Conservation (phyloP, 1,139 yeast genomes). For the Taiozyma sp. region DNA sequence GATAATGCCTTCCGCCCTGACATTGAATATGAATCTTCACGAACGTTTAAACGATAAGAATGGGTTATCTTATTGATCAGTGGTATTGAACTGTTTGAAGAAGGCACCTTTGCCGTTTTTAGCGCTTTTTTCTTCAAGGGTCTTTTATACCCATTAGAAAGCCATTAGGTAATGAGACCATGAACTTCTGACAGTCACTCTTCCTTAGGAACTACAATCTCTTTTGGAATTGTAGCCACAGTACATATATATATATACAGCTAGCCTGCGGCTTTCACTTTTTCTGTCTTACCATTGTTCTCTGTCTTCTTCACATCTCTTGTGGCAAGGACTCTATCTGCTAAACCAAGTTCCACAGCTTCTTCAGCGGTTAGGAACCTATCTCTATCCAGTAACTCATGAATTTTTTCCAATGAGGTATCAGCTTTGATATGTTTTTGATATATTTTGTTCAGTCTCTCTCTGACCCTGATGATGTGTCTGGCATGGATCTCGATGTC, state of each 20-base stretch:
- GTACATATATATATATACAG: neutral
- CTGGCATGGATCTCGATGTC: slow-evolving; percentile 31
- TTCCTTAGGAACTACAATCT: neutral
- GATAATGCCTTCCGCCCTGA: neutral
- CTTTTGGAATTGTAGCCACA: neutral
- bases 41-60: neutral
- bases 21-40: neutral
- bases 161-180: slow-evolving; percentile 1
- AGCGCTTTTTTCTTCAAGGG: neutral
- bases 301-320: slow-evolving; percentile 6
- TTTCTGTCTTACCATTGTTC: slow-evolving; percentile 1
- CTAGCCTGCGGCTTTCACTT: neutral
- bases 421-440: slow-evolving; percentile 23
- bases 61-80: neutral
- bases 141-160: slow-evolving; percentile 4
- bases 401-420: slow-evolving; percentile 20
- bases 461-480: slow-evolving; percentile 27
- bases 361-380: slow-evolving; percentile 25
- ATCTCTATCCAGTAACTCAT: slow-evolving; percentile 27
- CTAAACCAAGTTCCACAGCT: slow-evolving; percentile 28
- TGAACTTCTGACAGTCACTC: neutral
- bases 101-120: neutral
- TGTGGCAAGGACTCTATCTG: slow-evolving; percentile 24
- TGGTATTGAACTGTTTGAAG: neutral
- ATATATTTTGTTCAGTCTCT: slow-evolving; percentile 24